phyloP scores from a whole-genome alignment of 306 rosid genomes.

The Trifolium fragiferum region DNA sequence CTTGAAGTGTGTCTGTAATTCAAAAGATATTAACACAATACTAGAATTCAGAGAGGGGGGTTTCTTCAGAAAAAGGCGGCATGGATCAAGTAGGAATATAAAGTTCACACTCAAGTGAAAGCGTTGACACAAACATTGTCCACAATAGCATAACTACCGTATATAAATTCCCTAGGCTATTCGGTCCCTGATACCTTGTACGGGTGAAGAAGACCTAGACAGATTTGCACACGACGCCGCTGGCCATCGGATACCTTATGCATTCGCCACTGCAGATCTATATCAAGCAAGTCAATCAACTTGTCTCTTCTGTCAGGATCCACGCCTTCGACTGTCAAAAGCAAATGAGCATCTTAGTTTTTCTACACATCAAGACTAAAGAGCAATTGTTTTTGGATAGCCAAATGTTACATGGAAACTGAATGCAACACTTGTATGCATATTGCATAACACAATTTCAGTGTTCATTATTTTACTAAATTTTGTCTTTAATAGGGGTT shows the following conservation, averaged over 20 bases:
- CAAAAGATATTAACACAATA: constrained; percentile 4
- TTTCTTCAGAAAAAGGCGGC: neutral
- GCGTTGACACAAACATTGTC: constrained; percentile 16
- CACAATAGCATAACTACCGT: constrained; percentile 19
- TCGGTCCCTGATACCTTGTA: constrained; percentile 63
- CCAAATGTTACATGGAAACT: constrained; percentile 20
- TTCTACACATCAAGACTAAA: constrained; percentile 29
- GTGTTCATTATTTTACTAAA: neutral
- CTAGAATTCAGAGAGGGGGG: constrained; percentile 3
- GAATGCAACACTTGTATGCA: constrained; percentile 26
- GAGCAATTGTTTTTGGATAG: constrained; percentile 16
- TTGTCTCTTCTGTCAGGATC: constrained; percentile 84
- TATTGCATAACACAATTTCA: constrained; percentile 23
- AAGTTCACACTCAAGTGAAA: constrained; percentile 15
- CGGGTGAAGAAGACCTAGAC: constrained; percentile 97
- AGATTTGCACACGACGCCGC: constrained; percentile 94
- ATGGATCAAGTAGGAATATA: neutral
- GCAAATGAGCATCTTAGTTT: constrained; percentile 20
- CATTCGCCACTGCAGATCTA: constrained; percentile 92
- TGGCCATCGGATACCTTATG: constrained; percentile 99
- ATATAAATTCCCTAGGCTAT: constrained; percentile 11
- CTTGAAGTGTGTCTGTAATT: neutral
- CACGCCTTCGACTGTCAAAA: constrained; percentile 81
- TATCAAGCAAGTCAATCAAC: constrained; percentile 91
- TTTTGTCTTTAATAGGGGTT: neutral